Conservation (phyloP, 495 filamentous ascomycete genomes). For the Astrocystis sublimbata region DNA sequence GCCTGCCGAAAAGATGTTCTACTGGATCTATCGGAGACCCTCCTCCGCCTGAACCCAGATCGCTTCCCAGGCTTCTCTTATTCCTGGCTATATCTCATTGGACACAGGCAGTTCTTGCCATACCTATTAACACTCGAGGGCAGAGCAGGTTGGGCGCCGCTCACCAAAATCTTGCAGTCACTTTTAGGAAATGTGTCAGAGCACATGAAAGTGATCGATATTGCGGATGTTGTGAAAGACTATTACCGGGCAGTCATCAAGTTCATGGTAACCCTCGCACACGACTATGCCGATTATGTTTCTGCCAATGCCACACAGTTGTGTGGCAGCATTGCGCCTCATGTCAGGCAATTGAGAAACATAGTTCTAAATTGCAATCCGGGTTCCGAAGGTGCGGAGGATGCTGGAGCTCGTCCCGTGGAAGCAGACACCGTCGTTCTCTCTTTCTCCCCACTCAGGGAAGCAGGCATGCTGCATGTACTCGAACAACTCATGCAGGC, state of each 20-base stretch:
- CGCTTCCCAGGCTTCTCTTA: conserved; percentile 80
- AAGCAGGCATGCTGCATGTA: conserved; percentile 64
- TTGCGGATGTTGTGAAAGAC: conserved; percentile 71
- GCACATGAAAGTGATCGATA: conserved; percentile 70
- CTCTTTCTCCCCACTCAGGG: conserved; percentile 50
- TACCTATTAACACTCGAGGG: conserved; percentile 69
- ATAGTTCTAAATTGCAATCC: conserved; percentile 84
- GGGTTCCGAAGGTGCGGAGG: conserved; percentile 67
- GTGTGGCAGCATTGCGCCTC: conserved; percentile 79
- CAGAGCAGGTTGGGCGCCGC: conserved; percentile 71
- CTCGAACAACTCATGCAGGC: conserved; percentile 66
- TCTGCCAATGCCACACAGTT: conserved; percentile 83
- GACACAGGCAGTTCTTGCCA: conserved; percentile 86
- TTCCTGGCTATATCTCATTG: conserved; percentile 77
- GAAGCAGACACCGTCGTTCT: conserved; percentile 28
- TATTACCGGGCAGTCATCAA: conserved; percentile 83
- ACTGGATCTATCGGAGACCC: conserved; percentile 69
- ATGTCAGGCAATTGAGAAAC: conserved; percentile 87
- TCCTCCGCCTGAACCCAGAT: conserved; percentile 72
- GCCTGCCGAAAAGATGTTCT: conserved; percentile 62
- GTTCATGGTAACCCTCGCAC: conserved; percentile 79
- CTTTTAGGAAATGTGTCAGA: conserved; percentile 75
- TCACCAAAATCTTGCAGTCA: conserved; percentile 72
- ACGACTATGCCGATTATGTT: conserved; percentile 93
- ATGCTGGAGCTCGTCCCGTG: conserved; percentile 42